Percentiles rank a stretch among this genome's conserved stretches.
phyloP scores from a whole-genome alignment of 2,329 filamentous ascomycete species.

The Ceratocystis alfenasii region DNA sequence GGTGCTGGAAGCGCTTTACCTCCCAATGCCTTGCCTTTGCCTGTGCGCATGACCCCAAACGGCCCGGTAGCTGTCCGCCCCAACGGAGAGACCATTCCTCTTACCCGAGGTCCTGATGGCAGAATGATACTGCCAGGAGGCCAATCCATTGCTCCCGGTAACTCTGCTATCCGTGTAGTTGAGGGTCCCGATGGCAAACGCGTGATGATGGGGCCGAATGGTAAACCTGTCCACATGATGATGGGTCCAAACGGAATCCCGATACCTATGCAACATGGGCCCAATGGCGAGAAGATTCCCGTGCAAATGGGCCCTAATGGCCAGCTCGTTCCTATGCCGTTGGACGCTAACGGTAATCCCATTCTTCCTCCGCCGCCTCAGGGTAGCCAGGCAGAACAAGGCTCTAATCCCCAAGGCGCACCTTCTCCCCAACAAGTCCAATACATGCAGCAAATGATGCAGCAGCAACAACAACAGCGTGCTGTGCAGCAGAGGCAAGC shows the following conservation, averaged over 20 bases:
- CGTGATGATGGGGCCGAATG: constrained; percentile 7
- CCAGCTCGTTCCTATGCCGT: constrained; percentile 6
- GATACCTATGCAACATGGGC: constrained; percentile 4
- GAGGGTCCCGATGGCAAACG: constrained; percentile 18
- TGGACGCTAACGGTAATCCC: background rate
- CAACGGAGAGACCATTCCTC: constrained; percentile 18
- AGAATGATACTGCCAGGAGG: background rate
- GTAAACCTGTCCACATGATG: constrained; percentile 8
- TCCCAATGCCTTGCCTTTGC: constrained; percentile 16
- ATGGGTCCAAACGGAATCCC: constrained; percentile 12
- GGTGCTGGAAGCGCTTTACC: background rate
- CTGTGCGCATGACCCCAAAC: constrained; percentile 17
- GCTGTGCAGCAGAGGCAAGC: constrained; percentile 31
- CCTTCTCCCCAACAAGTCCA: constrained; percentile 13
- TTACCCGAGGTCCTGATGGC: constrained; percentile 10
- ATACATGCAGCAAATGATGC: constrained; percentile 7
- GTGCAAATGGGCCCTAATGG: constrained; percentile 14
- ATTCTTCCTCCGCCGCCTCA: constrained; percentile 10
- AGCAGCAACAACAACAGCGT: constrained; percentile 25
- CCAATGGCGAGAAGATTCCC: constrained; percentile 4
- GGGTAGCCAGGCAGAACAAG: constrained; percentile 7
- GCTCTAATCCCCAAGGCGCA: background rate
- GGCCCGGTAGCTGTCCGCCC: constrained; percentile 21
- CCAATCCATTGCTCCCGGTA: too few species aligned
- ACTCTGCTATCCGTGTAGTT: background rate